Percentiles rank a stretch among this genome's conserved stretches.
These are phyloP conservation scores for Tritrichomonas musculus DNA, from an alignment of 208 protist species.

Conservation along the genomic window DNA sequence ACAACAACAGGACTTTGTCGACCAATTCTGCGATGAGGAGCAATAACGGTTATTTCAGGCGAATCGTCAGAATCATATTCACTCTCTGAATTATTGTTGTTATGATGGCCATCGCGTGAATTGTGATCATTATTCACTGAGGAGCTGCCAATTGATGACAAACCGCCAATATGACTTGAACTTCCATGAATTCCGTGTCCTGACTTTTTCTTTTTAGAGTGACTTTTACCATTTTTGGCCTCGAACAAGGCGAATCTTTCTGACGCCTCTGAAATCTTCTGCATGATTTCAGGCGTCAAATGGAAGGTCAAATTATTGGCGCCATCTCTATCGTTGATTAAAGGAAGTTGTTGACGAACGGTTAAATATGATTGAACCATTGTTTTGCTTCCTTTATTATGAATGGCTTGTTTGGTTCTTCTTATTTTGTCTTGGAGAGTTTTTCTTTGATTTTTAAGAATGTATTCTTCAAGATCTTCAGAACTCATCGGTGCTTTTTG, in stretches of 20 bases:
- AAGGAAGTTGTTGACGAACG: not conserved
- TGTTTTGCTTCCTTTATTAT: not conserved
- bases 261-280: not conserved
- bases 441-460: not conserved
- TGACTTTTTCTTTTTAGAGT: not conserved
- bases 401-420: not conserved
- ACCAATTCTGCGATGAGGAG: not conserved
- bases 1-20: not conserved
- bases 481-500: not conserved
- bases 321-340: not conserved
- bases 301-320: not conserved
- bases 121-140: too few relatives aligned
- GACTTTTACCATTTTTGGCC: not conserved
- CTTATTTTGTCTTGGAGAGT: not conserved
- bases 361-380: not conserved
- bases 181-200: too few relatives aligned
- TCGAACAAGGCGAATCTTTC: not conserved
- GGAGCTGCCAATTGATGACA: too few relatives aligned
- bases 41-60: not conserved
- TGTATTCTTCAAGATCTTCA: not conserved
- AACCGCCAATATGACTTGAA: too few relatives aligned
- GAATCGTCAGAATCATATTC: not conserved
- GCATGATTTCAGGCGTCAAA: not conserved
- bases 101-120: too few relatives aligned
- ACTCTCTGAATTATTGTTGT: too few relatives aligned